Evolutionary conservation across 305 asterid genomes (phyloP), one percentile per base, ranked within the genome.

Genomic region (Fraxinus baroniana): DNA sequence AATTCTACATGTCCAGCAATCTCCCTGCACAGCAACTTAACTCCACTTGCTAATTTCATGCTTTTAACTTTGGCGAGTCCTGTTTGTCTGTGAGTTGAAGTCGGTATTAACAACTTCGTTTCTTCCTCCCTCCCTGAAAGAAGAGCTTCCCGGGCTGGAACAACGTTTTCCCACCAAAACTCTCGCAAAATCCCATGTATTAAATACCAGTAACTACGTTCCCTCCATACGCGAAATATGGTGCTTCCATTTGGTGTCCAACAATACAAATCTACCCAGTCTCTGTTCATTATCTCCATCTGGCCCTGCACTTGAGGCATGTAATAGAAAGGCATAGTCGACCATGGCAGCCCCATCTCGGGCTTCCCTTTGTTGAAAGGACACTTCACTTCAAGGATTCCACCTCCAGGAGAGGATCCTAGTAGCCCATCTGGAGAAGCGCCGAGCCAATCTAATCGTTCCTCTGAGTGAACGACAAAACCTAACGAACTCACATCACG

Each of bases 291-390:
- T 72, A 94, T 92, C 90, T 94, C 99, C 99, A 95, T 93, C 85
- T 94, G 99, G 4, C 99, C 99, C 81, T 94, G 99, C 84, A 94
- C 91, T 71, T 95, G 99, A 87, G 99, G 99, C 97, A 94, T 91
- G 91, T 94, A 95, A 86, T 95, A 95, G 86, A 89, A 94, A 1
- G 98, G 98, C 91, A 95, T 85, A n/a, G 84, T 86, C 15, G 89
- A 81, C 98, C 97, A 93, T 0, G 98, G 98, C 84, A 94, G 79
- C 86, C 92, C 94, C 20, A 49, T 85, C 88, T 94, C 98, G 0
- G 98, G 98, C 83, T 92, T 93, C 33, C 99, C 99, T 83, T 92
- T 95, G 88, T 95, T 95, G 83, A 79, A 95, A 12, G 99, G 99
- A 78, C 97, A 94, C 85, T 95, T 95, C 55, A 95, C 99, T 88